Percentiles rank a stretch among this genome's conserved stretches.
These are phyloP conservation scores for Exophiala sp. DNA, from an alignment of 2,329 filamentous ascomycete species.

Conservation along the genomic window DNA sequence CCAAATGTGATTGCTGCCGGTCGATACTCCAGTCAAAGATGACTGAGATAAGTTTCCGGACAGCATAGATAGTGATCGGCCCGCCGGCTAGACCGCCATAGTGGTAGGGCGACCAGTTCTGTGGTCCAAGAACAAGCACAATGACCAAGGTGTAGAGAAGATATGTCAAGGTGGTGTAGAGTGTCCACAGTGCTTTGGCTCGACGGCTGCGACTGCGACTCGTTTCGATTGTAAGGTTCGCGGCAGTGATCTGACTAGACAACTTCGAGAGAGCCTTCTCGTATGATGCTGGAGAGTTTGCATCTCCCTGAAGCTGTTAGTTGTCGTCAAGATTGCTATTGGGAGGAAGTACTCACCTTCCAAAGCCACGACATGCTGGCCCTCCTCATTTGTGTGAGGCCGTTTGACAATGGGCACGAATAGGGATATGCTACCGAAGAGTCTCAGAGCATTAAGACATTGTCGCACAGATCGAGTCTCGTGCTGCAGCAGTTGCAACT, in stretches of 20 bases:
- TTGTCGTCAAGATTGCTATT: neutral
- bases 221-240: slow-evolving; percentile 69
- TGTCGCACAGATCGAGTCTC: too few relatives aligned
- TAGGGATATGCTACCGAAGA: too few relatives aligned
- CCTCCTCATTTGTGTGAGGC: slow-evolving; percentile 15
- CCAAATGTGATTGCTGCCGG: slow-evolving; percentile 64
- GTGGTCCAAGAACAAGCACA: slow-evolving; percentile 78
- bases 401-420: neutral
- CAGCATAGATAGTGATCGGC: slow-evolving; percentile 75
- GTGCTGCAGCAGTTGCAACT: too few relatives aligned
- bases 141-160: slow-evolving; percentile 80
- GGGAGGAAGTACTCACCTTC: slow-evolving; percentile 17
- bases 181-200: slow-evolving; percentile 78
- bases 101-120: slow-evolving; percentile 71
- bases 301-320: slow-evolving; percentile 53
- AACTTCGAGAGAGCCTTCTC: slow-evolving; percentile 85
- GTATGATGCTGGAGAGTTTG: slow-evolving; percentile 83
- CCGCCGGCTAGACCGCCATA: slow-evolving; percentile 75
- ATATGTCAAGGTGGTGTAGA: slow-evolving; percentile 89
- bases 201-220: slow-evolving; percentile 70
- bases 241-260: slow-evolving; percentile 74
- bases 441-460: too few relatives aligned
- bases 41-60: slow-evolving; percentile 62
- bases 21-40: slow-evolving; percentile 82
- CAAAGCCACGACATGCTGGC: slow-evolving; percentile 26